Conservation (phyloP, 352 stramenopile species). For the Phytophthora sansomeana region DNA sequence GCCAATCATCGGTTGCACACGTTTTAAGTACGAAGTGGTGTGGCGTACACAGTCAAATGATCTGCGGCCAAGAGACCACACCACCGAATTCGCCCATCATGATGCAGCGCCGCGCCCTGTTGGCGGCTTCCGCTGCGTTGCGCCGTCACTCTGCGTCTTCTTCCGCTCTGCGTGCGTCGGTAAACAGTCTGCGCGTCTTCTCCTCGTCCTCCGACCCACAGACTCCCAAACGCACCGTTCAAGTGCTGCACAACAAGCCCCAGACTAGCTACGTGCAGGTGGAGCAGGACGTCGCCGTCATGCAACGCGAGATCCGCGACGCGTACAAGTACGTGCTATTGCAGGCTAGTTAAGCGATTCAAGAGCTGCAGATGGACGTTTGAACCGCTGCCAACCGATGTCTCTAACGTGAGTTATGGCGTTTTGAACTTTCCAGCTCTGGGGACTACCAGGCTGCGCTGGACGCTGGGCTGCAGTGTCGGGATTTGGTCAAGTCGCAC, state of each 20-base stretch:
- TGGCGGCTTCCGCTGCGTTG: conserved; percentile 21
- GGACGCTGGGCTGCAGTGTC: conserved; percentile 71
- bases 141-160: conserved; percentile 12
- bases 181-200: not conserved
- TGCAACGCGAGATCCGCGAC: conserved; percentile 86
- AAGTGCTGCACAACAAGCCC: conserved; percentile 71
- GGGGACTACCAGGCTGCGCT: conserved; percentile 74
- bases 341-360: not conserved
- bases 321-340: conserved; percentile 72
- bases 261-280: conserved; percentile 66
- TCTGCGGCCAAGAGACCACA: conserved; percentile 20
- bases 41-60: not conserved
- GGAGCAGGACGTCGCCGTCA: conserved; percentile 81
- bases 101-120: conserved; percentile 25
- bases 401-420: conserved; percentile 38
- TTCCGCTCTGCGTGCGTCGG: not conserved
- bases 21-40: conserved; percentile 1
- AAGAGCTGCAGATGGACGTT: conserved; percentile 3
- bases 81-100: conserved; percentile 29
- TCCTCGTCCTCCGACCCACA: conserved; percentile 18
- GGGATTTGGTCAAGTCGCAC: conserved; percentile 74
- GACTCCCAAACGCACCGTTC: conserved; percentile 41
- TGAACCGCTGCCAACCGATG: not conserved
- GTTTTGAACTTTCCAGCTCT: conserved; percentile 41
- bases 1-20: not conserved